Evolutionary conservation across 768 basidiomycete genomes (phyloP), one percentile per base, ranked within the genome.

Genomic region (Floccularia luteovirens): DNA sequence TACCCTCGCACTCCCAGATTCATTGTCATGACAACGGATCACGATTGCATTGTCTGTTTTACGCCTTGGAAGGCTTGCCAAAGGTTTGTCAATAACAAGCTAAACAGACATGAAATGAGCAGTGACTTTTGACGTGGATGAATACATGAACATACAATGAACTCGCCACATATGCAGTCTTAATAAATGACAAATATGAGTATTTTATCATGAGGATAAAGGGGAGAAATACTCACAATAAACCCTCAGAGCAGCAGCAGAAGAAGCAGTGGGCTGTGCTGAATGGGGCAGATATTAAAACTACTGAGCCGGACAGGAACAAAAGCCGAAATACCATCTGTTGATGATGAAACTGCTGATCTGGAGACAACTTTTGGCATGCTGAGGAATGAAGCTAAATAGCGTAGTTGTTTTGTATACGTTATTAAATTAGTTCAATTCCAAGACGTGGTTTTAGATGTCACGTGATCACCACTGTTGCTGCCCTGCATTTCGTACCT

Each of bases 281-380:
- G 56, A 24, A 53, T 49, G 42, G 31, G 27, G 19, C 31, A 23
- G 11, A 35, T 27, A 33, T 37, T n/a, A 24, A n/a, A 31, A 13
- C 37, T 22, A 8, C 31, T 17, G 36, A 16, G 38, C 7, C 25
- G 28, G 13, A 31, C 23, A 5, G 21, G 24, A 19, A 43, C 24
- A 21, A 21, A 25, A 11, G 14, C 36, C n/a, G 24, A 61, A 74
- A 45, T 38, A 88, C 88, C 87, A 56, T 89, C 85, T 24, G 88
- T 79, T 3, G 90, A 92, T 2, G 90, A 88, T 6, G 90, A 91
- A 44, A 91, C 77, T 3, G 87, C 82, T 30, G 87, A 91, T 48
- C 89, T 77, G 2, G 90, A 90, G 53, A 92, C 76, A 46, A 96
- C 87, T 60, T 93, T 93, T 39, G 91, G 91, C 91, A 94, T 94